Percentiles rank a stretch among this genome's conserved stretches.
phyloP scores from a whole-genome alignment of 805 yeast species.

The Isabelozyma heimii region DNA sequence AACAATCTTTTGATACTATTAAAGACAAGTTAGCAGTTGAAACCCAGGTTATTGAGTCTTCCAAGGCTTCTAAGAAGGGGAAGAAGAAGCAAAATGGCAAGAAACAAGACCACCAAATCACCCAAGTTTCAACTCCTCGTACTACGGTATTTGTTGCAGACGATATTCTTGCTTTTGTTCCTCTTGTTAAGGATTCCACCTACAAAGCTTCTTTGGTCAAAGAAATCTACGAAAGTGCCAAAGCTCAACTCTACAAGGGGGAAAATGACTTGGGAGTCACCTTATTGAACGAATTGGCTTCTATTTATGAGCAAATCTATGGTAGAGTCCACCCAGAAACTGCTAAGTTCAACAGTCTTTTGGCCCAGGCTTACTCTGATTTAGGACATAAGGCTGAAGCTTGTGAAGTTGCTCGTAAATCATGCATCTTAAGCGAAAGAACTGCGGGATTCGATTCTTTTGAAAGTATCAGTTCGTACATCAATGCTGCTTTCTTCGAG shows the following conservation, averaged over 20 bases:
- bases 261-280: slow-evolving; percentile 56
- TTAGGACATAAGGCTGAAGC: slow-evolving; percentile 58
- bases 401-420: slow-evolving; percentile 59
- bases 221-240: slow-evolving; percentile 71
- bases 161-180: slow-evolving; percentile 69
- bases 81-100: slow-evolving; percentile 28
- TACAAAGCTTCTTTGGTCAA: slow-evolving; percentile 67
- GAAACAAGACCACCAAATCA: slow-evolving; percentile 7
- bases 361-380: slow-evolving; percentile 68
- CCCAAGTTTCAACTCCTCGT: slow-evolving; percentile 13
- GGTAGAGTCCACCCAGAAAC: slow-evolving; percentile 80
- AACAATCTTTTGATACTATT: slow-evolving; percentile 33
- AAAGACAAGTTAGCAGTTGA: slow-evolving; percentile 22
- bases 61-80: slow-evolving; percentile 29
- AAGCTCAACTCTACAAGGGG: slow-evolving; percentile 34
- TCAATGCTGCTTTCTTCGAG: slow-evolving; percentile 75
- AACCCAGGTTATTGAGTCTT: slow-evolving; percentile 8
- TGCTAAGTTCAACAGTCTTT: slow-evolving; percentile 61
- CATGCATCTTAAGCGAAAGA: slow-evolving; percentile 76
- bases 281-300: slow-evolving; percentile 65
- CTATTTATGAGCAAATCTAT: slow-evolving; percentile 77
- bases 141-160: slow-evolving; percentile 50
- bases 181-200: slow-evolving; percentile 70
- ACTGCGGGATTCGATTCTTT: slow-evolving; percentile 75
- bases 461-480: slow-evolving; percentile 68